Base-by-base conservation (phyloP, 805 yeast species). In the Wickerhamiella australiensis region DNA sequence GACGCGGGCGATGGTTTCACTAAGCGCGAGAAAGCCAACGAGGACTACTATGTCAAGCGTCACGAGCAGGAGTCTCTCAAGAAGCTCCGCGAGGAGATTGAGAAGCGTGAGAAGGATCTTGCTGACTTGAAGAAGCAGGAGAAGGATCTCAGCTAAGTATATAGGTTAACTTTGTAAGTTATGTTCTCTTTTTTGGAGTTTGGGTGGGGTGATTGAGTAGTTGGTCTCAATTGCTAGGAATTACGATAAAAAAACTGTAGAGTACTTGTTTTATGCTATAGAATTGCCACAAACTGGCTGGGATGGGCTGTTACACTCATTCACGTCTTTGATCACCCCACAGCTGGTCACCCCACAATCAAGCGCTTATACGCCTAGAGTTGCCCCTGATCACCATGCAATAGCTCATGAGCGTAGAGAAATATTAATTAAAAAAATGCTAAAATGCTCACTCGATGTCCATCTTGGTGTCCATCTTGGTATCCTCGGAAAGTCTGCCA, bases 11-110 rank as follows among this genome's bases (percentile, higher is more conserved):
- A 81, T 60, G 70, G 80, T 53, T 82, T 82, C 70, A 71, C 76
- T 75, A 85, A 87, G 66, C 87, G 94, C 67, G 98, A 92, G 75
- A 82, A 77, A 70, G 95, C 95, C 55, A 80, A 80, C 64, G 98
- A 90, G 73, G 86, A 82, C 61, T 88, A 79, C 72, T 73, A 87
- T 68, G 85, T 78, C 69, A 80, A 85, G 71, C 95, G 83, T 65
- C 95, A 90, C 73, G 82, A 81, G 65, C 82, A 73, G 66, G 86
- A 82, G 65, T 77, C 82, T 62, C 74, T 87, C 66, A 77, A 80
- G 67, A 73, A 82, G 70, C 92, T 58, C 48, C 59, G 56, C 49
- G 55, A 50, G 33, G 64, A 61, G 60, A 56, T 62, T 46, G 53
- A 52, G 36, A 42, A 52, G 48, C 61, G 61, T 50, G 62, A 61